A percentile compares a stretch with the other conserved stretches of the same genome.
Evolutionary conservation across 257 asterid species (phyloP).

Genomic region (Plectranthus barbatus): DNA sequence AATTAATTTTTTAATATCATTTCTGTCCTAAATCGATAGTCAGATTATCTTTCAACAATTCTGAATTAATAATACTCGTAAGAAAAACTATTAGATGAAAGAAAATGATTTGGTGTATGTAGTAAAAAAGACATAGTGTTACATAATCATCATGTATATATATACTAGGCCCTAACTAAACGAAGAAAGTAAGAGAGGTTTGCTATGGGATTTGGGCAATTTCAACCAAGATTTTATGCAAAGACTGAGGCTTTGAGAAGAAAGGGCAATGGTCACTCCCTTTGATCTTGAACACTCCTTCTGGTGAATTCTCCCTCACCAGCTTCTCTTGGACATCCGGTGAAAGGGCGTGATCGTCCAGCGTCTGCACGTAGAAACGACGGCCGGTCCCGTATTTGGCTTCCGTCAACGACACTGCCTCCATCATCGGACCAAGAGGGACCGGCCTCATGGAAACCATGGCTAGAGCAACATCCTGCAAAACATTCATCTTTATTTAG

Average conservation of each 20-base stretch:
- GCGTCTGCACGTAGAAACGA: constrained; percentile 67
- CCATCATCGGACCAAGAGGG: constrained; percentile 76
- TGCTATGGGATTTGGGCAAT: constrained; percentile 73
- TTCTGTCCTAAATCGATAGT: no score
- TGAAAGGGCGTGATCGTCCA: constrained; percentile 88
- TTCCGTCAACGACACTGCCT: constrained; percentile 35
- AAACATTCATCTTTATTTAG: no score
- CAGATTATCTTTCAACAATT: no score
- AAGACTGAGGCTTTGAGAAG: constrained; percentile 95
- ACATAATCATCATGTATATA: not conserved
- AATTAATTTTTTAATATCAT: no score
- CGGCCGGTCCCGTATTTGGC: constrained; percentile 70
- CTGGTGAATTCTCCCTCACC: constrained; percentile 82
- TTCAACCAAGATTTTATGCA: constrained; percentile 76
- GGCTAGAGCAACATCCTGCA: constrained; percentile 70
- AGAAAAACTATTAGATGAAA: no score
- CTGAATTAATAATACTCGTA: no score
- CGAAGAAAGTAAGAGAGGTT: not conserved
- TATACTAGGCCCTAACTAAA: constrained; percentile 23
- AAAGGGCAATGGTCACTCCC: constrained; percentile 95
- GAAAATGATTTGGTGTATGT: not conserved
- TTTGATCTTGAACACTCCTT: constrained; percentile 87
- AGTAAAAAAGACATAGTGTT: not conserved
- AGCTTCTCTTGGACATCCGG: constrained; percentile 91
- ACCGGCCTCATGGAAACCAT: constrained; percentile 66